Conservation (phyloP, 1,284 basidiomycete species). For the Tremellales sp. region DNA sequence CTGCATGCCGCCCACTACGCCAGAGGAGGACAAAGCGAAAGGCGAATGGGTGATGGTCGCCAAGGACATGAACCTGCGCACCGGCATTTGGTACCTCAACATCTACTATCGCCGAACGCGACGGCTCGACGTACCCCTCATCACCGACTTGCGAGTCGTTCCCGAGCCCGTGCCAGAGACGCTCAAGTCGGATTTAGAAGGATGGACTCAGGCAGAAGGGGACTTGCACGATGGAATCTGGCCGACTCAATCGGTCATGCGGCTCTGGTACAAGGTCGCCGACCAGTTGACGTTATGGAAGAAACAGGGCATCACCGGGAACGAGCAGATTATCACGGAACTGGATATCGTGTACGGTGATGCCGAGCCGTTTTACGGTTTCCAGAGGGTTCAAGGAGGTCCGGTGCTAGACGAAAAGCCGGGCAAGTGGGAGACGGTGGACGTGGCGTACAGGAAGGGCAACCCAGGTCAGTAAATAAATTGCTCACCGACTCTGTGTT, state of each 20-base stretch:
- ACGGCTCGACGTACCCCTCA: conserved; percentile 50
- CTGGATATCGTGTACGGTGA: conserved; percentile 80
- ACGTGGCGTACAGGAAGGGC: conserved; percentile 34
- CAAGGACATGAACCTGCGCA: conserved; percentile 66
- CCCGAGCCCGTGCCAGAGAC: conserved; percentile 27
- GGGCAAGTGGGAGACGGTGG: conserved; percentile 40
- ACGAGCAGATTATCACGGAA: conserved; percentile 64
- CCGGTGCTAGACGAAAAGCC: conserved; percentile 51
- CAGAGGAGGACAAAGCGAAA: conserved; percentile 67
- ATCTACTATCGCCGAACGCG: conserved; percentile 80
- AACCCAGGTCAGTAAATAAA: conserved; percentile 30
- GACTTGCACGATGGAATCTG: conserved; percentile 42
- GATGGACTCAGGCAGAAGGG: conserved; percentile 37
- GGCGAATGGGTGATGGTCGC: conserved; percentile 85
- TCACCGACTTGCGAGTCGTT: conserved; percentile 36
- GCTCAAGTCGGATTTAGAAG: conserved; percentile 20
- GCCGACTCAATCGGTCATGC: conserved; percentile 55
- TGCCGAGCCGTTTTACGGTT: conserved; percentile 75
- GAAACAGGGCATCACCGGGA: conserved; percentile 4
- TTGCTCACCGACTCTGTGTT: conserved; percentile 1
- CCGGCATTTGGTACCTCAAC: conserved; percentile 61
- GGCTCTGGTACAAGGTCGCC: conserved; percentile 65
- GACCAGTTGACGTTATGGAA: conserved; percentile 13
- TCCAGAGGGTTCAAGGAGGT: conserved; percentile 61
- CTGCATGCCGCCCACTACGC: conserved; percentile 66